phyloP scores from a whole-genome alignment of 345 rosid genomes.

The Bruguiera sexangula region DNA sequence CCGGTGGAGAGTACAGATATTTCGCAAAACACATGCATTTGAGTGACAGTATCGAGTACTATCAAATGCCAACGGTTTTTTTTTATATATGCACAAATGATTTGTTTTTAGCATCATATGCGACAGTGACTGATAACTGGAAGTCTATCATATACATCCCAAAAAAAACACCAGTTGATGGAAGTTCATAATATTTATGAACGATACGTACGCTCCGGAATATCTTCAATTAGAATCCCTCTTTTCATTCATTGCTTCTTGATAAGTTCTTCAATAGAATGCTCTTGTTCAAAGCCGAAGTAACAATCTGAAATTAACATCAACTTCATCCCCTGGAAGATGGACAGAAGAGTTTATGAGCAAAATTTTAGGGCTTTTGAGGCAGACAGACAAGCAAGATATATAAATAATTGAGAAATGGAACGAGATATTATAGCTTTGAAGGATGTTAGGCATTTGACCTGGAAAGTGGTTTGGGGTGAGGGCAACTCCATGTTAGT shows the following conservation, averaged over 20 bases:
- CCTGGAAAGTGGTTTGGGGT: conserved; percentile 51
- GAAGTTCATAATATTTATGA: no score
- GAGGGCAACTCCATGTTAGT: conserved; percentile 78
- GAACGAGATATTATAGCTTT: not conserved
- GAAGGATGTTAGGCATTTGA: conserved; percentile 17
- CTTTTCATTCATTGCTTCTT: conserved; percentile 23
- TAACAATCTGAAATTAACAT: conserved; percentile 87
- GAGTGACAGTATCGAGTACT: no score
- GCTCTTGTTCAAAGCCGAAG: conserved; percentile 79
- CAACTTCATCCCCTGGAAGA: conserved; percentile 66
- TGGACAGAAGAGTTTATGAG: not conserved
- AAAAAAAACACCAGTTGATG: no score
- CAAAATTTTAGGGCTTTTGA: not conserved
- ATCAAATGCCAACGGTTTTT: no score
- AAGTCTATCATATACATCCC: no score
- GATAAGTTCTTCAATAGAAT: conserved; percentile 51
- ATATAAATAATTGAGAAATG: not conserved
- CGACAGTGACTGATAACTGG: no score
- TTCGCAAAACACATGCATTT: no score
- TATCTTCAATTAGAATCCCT: conserved; percentile 3
- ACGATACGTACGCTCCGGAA: no score
- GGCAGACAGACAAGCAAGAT: not conserved
- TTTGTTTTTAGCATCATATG: no score
- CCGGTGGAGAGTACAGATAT: no score
- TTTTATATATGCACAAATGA: no score